These are phyloP conservation scores for Angomonas ambiguus DNA, from an alignment of 208 protist genomes.

Conservation along the genomic window DNA sequence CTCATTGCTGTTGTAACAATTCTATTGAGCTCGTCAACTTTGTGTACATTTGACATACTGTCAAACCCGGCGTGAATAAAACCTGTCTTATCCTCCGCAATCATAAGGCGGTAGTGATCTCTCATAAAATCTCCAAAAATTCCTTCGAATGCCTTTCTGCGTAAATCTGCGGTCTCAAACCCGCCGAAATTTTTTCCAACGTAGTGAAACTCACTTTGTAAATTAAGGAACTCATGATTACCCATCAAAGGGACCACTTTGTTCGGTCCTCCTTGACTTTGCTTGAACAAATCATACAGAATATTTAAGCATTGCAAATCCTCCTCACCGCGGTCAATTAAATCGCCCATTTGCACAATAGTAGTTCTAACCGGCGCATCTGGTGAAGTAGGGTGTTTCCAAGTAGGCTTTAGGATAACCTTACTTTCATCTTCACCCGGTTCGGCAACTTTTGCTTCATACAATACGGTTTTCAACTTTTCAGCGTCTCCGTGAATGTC, in stretches of 20 bases:
- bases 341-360: slow-evolving; percentile 55
- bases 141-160: slow-evolving; percentile 30
- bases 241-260: slow-evolving; percentile 49
- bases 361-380: slow-evolving; percentile 23
- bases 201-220: slow-evolving; percentile 43
- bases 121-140: slow-evolving; percentile 29
- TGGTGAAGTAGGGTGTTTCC: slow-evolving; percentile 6
- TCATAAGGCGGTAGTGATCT: slow-evolving; percentile 25
- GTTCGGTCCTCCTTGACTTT: slow-evolving; percentile 17
- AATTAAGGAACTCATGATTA: slow-evolving; percentile 72
- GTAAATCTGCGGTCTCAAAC: slow-evolving; percentile 26
- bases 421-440: neutral
- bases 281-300: slow-evolving; percentile 25
- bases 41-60: neutral
- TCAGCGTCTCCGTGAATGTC: slow-evolving; percentile 49
- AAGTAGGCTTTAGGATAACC: neutral
- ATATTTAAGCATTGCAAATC: slow-evolving; percentile 27
- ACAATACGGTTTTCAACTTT: slow-evolving; percentile 28
- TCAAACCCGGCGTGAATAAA: slow-evolving; percentile 53
- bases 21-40: slow-evolving; percentile 26
- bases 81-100: slow-evolving; percentile 19
- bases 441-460: slow-evolving; percentile 16
- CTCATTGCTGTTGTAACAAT: slow-evolving; percentile 19
- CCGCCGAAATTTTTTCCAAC: slow-evolving; percentile 25
- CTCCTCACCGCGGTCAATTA: slow-evolving; percentile 60